These are phyloP conservation scores for Cicer yamashitae DNA, from an alignment of 306 rosid genomes.

Conservation along the genomic window DNA sequence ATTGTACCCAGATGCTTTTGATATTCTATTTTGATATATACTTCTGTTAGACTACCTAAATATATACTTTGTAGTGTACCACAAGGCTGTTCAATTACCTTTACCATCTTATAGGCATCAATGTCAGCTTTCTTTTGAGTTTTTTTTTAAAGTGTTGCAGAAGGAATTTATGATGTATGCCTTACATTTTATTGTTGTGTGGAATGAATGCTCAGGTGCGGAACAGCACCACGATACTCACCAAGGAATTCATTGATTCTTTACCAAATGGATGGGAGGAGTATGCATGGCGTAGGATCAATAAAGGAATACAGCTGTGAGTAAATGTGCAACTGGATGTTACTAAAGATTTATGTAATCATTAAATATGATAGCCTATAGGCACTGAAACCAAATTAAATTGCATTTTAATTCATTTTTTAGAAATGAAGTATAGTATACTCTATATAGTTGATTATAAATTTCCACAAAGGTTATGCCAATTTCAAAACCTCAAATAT, in stretches of 20 bases:
- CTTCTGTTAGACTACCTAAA: constrained; percentile 32
- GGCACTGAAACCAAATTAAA: constrained; percentile 20
- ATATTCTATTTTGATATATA: constrained; percentile 21
- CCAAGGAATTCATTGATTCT: constrained; percentile 88
- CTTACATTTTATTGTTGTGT: constrained; percentile 54
- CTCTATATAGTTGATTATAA: constrained; percentile 9
- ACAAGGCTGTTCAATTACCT: not conserved
- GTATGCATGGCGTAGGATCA: constrained; percentile 98
- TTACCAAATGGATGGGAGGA: constrained; percentile 99
- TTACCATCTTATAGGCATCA: constrained; percentile 18
- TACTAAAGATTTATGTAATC: constrained; percentile 31
- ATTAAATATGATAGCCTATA: constrained; percentile 7
- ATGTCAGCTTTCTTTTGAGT: constrained; percentile 11
- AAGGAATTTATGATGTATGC: constrained; percentile 43
- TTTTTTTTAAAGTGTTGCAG: not conserved
- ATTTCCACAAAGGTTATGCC: not conserved
- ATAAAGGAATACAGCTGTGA: constrained; percentile 87
- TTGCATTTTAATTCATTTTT: constrained; percentile 29
- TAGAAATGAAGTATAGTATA: constrained; percentile 27
- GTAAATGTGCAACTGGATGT: constrained; percentile 46
- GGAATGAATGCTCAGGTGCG: constrained; percentile 84
- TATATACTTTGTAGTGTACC: not conserved
- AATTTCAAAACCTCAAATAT: constrained; percentile 24
- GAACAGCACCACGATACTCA: constrained; percentile 91
- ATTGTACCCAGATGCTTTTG: constrained; percentile 29